phyloP scores from a whole-genome alignment of 1,284 basidiomycete genomes.

The Hemileia vastatrix region DNA sequence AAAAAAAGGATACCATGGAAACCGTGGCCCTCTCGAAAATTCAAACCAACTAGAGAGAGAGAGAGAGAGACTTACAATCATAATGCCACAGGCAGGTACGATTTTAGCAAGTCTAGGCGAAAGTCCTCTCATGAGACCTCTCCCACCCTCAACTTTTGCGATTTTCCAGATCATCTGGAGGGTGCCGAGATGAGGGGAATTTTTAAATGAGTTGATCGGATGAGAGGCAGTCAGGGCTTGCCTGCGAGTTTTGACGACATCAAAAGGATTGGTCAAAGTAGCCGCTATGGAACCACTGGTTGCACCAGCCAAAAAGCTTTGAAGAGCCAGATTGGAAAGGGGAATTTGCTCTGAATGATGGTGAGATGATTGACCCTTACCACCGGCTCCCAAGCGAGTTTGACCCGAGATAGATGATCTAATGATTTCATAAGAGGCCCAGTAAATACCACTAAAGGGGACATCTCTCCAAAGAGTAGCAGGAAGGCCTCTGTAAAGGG shows the following conservation, averaged over 20 bases:
- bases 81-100: conserved; percentile 95
- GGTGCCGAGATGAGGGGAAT: conserved; percentile 42
- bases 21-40: neutral
- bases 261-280: conserved; percentile 84
- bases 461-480: conserved; percentile 94
- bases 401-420: conserved; percentile 45
- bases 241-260: conserved; percentile 86
- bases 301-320: conserved; percentile 24
- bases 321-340: neutral
- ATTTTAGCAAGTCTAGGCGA: conserved; percentile 86
- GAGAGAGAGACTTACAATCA: conserved; percentile 55
- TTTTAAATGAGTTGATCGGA: conserved; percentile 7
- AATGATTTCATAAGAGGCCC: conserved; percentile 51
- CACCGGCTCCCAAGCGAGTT: conserved; percentile 4
- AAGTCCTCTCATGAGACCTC: conserved; percentile 73
- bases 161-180: conserved; percentile 61
- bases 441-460: conserved; percentile 89
- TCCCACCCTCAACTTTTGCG: conserved; percentile 63
- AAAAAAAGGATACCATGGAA: neutral
- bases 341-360: neutral
- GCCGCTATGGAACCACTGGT: conserved; percentile 56
- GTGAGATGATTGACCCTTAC: neutral
- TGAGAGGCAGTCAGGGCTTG: conserved; percentile 48
- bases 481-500: conserved; percentile 80
- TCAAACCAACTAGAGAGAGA: neutral